phyloP scores from a whole-genome alignment of 1,139 yeast species.

The Candida sanyaensis region DNA sequence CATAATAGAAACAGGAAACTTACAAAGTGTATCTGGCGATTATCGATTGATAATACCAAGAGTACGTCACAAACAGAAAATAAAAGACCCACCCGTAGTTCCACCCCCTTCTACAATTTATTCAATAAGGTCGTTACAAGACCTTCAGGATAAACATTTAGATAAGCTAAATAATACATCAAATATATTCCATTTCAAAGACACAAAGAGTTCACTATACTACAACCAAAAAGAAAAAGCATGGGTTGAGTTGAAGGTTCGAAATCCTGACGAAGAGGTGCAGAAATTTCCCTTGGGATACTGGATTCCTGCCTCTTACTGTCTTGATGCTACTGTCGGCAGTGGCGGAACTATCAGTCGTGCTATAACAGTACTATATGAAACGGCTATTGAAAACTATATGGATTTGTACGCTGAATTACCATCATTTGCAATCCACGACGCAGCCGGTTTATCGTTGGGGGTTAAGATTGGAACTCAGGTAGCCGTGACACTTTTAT shows the following conservation, averaged over 20 bases:
- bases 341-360: conserved; percentile 14
- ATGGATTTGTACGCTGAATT: conserved; percentile 10
- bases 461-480: conserved; percentile 14
- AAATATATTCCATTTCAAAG: conserved; percentile 13
- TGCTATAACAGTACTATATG: conserved; percentile 8
- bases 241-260: conserved; percentile 10
- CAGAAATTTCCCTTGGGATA: conserved; percentile 3
- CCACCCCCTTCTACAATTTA: conserved; percentile 3
- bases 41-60: no score
- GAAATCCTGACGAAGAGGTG: background rate
- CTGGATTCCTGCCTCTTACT: conserved; percentile 16
- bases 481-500: conserved; percentile 8
- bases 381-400: conserved; percentile 11
- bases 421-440: conserved; percentile 7
- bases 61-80: background rate
- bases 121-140: conserved; percentile 11
- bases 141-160: conserved; percentile 8
- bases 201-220: conserved; percentile 12
- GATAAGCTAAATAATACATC: conserved; percentile 8
- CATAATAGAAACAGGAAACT: no score
- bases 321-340: conserved; percentile 14
- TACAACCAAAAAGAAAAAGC: conserved; percentile 7
- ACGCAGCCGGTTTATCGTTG: conserved; percentile 11
- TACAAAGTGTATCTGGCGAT: no score
- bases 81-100: background rate